Conservation (phyloP, 768 basidiomycete genomes). For the Candolleomyces efflorescens region DNA sequence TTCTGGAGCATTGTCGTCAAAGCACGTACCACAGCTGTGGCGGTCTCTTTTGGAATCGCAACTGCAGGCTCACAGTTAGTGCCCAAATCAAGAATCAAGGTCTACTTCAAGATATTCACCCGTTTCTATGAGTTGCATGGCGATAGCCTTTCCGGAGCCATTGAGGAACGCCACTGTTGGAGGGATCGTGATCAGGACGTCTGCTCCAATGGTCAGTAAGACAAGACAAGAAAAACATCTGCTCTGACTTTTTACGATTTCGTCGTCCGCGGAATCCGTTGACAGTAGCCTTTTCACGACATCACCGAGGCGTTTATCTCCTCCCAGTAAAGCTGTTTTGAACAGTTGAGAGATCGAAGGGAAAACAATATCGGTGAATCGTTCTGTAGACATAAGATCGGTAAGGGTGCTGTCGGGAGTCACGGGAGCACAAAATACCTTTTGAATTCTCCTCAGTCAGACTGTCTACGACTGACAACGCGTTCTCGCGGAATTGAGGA, state of each 20-base stretch:
- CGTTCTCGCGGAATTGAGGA: background rate
- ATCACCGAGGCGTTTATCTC: background rate
- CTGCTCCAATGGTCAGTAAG: background rate
- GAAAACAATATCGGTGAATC: background rate
- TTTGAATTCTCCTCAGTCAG: background rate
- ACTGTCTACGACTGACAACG: background rate
- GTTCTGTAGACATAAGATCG: background rate
- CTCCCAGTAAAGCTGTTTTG: background rate
- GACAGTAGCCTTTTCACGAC: background rate
- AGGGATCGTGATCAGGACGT: background rate
- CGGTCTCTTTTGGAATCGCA: background rate
- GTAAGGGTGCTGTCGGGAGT: background rate
- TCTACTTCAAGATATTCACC: background rate
- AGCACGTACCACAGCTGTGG: background rate
- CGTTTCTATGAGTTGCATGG: background rate
- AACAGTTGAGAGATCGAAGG: background rate
- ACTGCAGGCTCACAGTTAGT: background rate
- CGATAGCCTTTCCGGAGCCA: background rate
- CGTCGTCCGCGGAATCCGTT: background rate
- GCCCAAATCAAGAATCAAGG: background rate
- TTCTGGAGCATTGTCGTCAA: background rate
- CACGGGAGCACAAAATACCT: background rate
- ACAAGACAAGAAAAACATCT: background rate
- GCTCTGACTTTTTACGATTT: background rate
- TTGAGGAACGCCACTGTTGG: background rate